Percentiles rank a stretch among this genome's conserved stretches.
Evolutionary conservation across 306 rosid genomes (phyloP).

Genomic region (Cotoneaster glaucophyllus): DNA sequence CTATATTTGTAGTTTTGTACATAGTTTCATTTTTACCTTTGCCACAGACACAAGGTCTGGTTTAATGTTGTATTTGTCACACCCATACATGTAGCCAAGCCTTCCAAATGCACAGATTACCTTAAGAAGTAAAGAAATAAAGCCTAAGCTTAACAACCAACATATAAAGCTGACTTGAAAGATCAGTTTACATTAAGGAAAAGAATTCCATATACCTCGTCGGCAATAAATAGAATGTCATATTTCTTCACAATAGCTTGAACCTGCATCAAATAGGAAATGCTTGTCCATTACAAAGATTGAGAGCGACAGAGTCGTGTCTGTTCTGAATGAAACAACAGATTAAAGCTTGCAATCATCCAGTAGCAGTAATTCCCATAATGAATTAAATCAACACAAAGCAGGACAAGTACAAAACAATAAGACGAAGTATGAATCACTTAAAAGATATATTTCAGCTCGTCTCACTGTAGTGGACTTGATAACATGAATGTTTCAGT

Average conservation of each 20-base stretch:
- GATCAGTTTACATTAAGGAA: neutral
- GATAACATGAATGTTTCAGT: too few species aligned
- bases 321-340: neutral
- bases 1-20: neutral
- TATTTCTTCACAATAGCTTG: conserved; percentile 90
- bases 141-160: conserved; percentile 6
- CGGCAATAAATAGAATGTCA: conserved; percentile 92
- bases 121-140: conserved; percentile 30
- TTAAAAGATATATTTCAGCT: neutral
- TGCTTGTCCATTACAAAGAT: neutral
- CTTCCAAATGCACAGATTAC: conserved; percentile 96
- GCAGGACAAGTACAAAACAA: neutral
- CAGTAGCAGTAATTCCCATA: neutral
- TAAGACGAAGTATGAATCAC: neutral
- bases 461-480: neutral
- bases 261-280: conserved; percentile 48
- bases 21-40: conserved; percentile 47
- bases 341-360: neutral
- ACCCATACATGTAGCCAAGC: conserved; percentile 86
- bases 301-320: neutral
- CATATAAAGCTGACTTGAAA: neutral
- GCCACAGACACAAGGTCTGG: conserved; percentile 93
- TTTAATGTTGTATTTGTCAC: conserved; percentile 80
- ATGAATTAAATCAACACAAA: neutral
- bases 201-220: conserved; percentile 55